These are phyloP conservation scores for Fusarium mexicanum DNA, from an alignment of 2,329 filamentous ascomycete species.

Conservation along the genomic window DNA sequence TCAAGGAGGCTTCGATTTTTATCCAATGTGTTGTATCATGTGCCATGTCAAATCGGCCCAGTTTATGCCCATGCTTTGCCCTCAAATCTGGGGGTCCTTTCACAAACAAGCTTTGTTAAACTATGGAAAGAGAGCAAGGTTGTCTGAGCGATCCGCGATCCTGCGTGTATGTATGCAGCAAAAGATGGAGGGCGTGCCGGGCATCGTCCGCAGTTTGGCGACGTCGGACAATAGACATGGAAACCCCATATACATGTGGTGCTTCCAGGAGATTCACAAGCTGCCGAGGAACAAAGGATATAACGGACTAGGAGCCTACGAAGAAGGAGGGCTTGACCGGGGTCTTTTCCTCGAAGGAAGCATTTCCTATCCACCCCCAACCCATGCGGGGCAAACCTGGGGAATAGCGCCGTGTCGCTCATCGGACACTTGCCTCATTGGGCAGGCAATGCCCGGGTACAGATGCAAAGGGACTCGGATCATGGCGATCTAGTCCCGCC, in stretches of 20 bases:
- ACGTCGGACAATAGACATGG: slow-evolving; percentile 24
- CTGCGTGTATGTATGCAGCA: slow-evolving; percentile 23
- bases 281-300: slow-evolving; percentile 39
- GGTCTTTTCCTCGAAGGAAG: slow-evolving; percentile 8
- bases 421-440: slow-evolving; percentile 40
- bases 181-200: slow-evolving; percentile 25
- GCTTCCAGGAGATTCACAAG: slow-evolving; percentile 36
- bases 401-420: slow-evolving; percentile 36
- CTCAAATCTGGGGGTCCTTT: not conserved
- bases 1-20: slow-evolving; percentile 7
- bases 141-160: not conserved
- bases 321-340: not conserved
- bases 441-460: slow-evolving; percentile 39
- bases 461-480: slow-evolving; percentile 42
- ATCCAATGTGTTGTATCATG: slow-evolving; percentile 11
- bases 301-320: slow-evolving; percentile 14
- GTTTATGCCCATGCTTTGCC: not conserved
- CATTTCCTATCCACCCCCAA: slow-evolving; percentile 16
- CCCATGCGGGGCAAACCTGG: slow-evolving; percentile 45
- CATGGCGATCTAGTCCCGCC: slow-evolving; percentile 39
- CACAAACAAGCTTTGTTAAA: slow-evolving; percentile 24
- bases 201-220: slow-evolving; percentile 27
- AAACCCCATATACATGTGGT: slow-evolving; percentile 24
- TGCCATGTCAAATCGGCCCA: slow-evolving; percentile 21
- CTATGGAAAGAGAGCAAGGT: not conserved